Evolutionary conservation across 352 stramenopile species (phyloP).

Genomic region (Pythium phragmitis): DNA sequence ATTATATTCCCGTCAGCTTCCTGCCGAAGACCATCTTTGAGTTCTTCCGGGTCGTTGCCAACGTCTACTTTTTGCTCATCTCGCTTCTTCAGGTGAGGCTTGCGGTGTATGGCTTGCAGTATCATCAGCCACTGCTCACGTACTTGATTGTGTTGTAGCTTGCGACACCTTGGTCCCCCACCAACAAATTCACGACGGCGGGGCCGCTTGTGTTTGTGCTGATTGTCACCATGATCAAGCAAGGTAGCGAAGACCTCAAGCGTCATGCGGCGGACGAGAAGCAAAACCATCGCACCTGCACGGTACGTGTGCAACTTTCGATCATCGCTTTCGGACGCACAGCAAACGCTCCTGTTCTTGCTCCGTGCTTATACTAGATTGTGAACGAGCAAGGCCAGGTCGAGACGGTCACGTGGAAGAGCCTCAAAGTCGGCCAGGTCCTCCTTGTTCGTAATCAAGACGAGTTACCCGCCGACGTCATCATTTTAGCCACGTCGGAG

Average conservation of each 20-base stretch:
- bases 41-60: slow-evolving; percentile 93
- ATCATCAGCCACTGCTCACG: not conserved
- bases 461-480: slow-evolving; percentile 86
- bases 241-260: slow-evolving; percentile 67
- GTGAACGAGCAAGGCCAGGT: slow-evolving; percentile 41
- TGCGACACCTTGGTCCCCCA: slow-evolving; percentile 60
- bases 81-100: slow-evolving; percentile 81
- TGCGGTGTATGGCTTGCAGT: not conserved
- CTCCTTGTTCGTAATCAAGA: slow-evolving; percentile 80
- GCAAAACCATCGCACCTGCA: slow-evolving; percentile 56
- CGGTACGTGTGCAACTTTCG: slow-evolving; percentile 18
- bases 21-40: slow-evolving; percentile 92
- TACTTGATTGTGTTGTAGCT: slow-evolving; percentile 31
- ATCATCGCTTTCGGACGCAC: too few species aligned
- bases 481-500: slow-evolving; percentile 79
- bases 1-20: slow-evolving; percentile 54
- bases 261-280: slow-evolving; percentile 65
- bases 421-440: slow-evolving; percentile 77
- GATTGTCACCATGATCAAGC: slow-evolving; percentile 74
- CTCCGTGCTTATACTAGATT: slow-evolving; percentile 27
- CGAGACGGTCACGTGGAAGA: slow-evolving; percentile 59
- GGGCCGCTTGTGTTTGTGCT: slow-evolving; percentile 71
- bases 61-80: slow-evolving; percentile 95
- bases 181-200: slow-evolving; percentile 73
- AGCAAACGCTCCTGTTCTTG: not conserved